A percentile compares a stretch with the other conserved stretches of the same genome.
phyloP scores from a whole-genome alignment of 2,329 filamentous ascomycete species.

The Diaporthe capsici region DNA sequence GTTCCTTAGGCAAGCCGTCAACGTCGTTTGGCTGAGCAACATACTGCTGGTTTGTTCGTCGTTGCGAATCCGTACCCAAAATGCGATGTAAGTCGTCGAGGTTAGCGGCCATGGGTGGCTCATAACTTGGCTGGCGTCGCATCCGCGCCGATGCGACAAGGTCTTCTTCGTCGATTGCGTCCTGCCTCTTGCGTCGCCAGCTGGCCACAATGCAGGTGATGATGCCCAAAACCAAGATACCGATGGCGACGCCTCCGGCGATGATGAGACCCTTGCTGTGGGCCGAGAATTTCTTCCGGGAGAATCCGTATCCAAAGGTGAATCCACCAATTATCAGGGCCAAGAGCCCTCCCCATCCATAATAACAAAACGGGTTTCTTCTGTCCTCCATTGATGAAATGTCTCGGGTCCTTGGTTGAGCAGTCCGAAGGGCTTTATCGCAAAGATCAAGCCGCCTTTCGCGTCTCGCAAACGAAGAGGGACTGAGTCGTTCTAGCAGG shows the following conservation, averaged over 20 bases:
- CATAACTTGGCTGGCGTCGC: not conserved
- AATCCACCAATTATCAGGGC: not conserved
- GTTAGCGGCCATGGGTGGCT: not conserved
- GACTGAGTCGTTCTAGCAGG: not conserved
- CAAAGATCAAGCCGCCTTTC: too few species aligned
- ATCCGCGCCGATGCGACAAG: not conserved
- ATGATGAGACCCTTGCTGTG: slow-evolving; percentile 9
- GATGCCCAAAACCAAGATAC: not conserved
- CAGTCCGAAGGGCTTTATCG: not conserved
- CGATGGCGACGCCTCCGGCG: slow-evolving; percentile 3
- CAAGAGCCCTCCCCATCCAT: not conserved
- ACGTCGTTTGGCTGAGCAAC: not conserved
- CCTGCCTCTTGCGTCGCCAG: not conserved
- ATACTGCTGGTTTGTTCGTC: not conserved
- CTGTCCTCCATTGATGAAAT: not conserved
- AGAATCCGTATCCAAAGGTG: not conserved
- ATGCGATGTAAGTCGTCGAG: too few species aligned
- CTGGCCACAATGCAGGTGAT: not conserved
- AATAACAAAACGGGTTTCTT: not conserved
- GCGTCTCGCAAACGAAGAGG: not conserved
- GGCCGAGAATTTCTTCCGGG: not conserved
- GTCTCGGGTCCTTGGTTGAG: not conserved
- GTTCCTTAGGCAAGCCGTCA: not conserved
- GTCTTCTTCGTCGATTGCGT: not conserved
- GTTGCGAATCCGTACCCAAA: not conserved